Evolutionary conservation across 192 early-diverging fungal species (phyloP), one percentile per base, ranked within the genome.

Genomic region (Gryganskiella cystojenkinii): DNA sequence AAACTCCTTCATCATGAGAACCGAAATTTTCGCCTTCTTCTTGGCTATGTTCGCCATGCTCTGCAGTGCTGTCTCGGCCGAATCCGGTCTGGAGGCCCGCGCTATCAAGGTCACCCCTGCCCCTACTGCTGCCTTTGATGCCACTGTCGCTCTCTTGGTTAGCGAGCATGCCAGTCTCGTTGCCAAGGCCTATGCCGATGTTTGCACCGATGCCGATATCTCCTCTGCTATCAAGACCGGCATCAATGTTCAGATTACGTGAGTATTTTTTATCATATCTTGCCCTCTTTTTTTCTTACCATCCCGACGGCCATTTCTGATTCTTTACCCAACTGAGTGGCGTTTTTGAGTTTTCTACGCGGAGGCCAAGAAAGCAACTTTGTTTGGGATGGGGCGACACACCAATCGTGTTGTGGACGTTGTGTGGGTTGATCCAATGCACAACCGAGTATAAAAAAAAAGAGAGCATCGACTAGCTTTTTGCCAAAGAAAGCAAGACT

Each of bases 11-110:
- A 73, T 54, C 47, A 76, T 76, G 74, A 78, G 61, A 64, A 44
- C 74, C 66, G 33, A 59, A 14, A 57, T 78, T 43, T 58, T 78
- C 34, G 74, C 74, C 61, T 60, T 59, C 56, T 64, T 68, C 55
- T 10, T 78, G 74, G 74, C 74, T 61, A 53, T 76, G 54, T 68
- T 76, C n/a, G 73, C 74, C 66, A 69, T 78, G 61, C 24, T 69
- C 66, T 78, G 66, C 66, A 64, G 40, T 47, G 42, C 52, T 31
- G 56, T 35, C 44, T 30, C 50, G 27, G 47, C 56, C 19, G 28
- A 37, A 1, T 33, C 17, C 58, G 20, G 22, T 13, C 17, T 25
- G 2, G 37, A 27, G 42, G 19, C 45, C 43, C 20, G 34, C 44
- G 55, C 45, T 35, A 31, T 44, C 25, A 19, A 56, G n/a, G 40